Conservation (phyloP, 2,329 filamentous ascomycete genomes). For the Fusarium sp. region DNA sequence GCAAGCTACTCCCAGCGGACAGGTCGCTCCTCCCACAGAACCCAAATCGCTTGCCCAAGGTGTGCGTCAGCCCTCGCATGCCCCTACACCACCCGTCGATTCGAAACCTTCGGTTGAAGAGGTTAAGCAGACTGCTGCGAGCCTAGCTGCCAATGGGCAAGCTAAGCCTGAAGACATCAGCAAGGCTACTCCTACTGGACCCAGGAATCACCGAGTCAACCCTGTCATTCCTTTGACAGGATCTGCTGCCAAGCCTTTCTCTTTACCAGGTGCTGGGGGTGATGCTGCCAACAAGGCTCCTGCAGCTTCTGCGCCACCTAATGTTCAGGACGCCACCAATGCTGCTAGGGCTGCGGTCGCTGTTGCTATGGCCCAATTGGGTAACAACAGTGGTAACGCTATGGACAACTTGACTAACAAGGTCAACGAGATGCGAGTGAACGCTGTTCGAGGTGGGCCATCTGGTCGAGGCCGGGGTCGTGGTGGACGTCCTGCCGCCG, state of each 20-base stretch:
- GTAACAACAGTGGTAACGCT: constrained; percentile 58
- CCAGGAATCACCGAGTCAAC: constrained; percentile 67
- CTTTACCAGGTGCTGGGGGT: constrained; percentile 48
- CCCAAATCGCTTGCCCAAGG: constrained; percentile 64
- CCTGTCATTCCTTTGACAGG: constrained; percentile 75
- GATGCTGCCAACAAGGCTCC: constrained; percentile 54
- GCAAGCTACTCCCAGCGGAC: constrained; percentile 59
- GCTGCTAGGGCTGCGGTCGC: constrained; percentile 83
- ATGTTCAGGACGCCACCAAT: constrained; percentile 76
- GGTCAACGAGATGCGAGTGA: constrained; percentile 81
- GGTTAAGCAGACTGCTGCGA: constrained; percentile 60
- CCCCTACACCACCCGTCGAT: constrained; percentile 74
- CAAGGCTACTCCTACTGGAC: constrained; percentile 61
- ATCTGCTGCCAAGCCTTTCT: constrained; percentile 55
- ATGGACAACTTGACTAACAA: constrained; percentile 80
- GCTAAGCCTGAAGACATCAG: constrained; percentile 52
- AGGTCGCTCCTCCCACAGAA: constrained; percentile 63
- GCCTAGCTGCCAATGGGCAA: constrained; percentile 53
- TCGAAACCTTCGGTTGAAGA: constrained; percentile 72
- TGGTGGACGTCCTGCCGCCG: constrained; percentile 59
- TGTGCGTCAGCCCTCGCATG: constrained; percentile 60
- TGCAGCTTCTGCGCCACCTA: constrained; percentile 52
- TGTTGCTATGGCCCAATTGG: constrained; percentile 81
- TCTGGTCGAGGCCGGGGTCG: constrained; percentile 64
- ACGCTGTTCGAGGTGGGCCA: constrained; percentile 61